These are phyloP conservation scores for Alternaria angustiovoidea DNA, from an alignment of 2,329 filamentous ascomycete genomes.

Conservation along the genomic window DNA sequence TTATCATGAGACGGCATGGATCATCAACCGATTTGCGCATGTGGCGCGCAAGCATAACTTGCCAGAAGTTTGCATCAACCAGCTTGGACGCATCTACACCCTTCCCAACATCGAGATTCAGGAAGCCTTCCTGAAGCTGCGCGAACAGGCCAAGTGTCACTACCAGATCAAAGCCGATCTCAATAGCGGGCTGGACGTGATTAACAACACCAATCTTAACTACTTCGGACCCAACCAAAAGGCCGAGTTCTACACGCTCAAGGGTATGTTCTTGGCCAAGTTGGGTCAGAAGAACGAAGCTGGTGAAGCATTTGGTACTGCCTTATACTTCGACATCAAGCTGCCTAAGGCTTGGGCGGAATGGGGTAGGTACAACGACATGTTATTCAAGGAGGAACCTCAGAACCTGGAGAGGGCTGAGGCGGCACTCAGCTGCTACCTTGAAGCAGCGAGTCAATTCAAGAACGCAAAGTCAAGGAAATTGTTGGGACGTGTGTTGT, in stretches of 20 bases:
- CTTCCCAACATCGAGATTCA: constrained; percentile 99
- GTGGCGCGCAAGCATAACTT: constrained; percentile 97
- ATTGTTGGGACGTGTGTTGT: constrained; percentile 89
- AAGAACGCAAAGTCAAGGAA: constrained; percentile 97
- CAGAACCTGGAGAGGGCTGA: constrained; percentile 82
- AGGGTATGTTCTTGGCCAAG: constrained; percentile 99
- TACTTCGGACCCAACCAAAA: constrained; percentile 97
- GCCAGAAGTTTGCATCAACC: constrained; percentile 95
- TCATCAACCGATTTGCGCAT: constrained; percentile 98
- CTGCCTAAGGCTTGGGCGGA: constrained; percentile 98
- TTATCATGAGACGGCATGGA: constrained; percentile 99
- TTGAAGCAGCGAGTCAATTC: constrained; percentile 94
- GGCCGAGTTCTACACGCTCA: constrained; percentile 98
- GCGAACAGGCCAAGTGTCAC: constrained; percentile 99
- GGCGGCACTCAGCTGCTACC: constrained; percentile 92
- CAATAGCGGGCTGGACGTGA: constrained; percentile 92
- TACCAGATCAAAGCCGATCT: constrained; percentile 96
- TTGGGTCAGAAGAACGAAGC: constrained; percentile 89
- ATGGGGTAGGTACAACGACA: constrained; percentile 98
- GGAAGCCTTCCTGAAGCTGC: constrained; percentile 95
- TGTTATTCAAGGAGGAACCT: constrained; percentile 92
- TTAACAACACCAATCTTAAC: constrained; percentile 99
- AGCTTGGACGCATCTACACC: constrained; percentile 97
- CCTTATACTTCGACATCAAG: constrained; percentile 93
- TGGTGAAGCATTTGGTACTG: constrained; percentile 92